A percentile compares a stretch with the other conserved stretches of the same genome.
These are phyloP conservation scores for Pyrenophora seminiperda DNA, from an alignment of 2,329 filamentous ascomycete species.

Conservation along the genomic window DNA sequence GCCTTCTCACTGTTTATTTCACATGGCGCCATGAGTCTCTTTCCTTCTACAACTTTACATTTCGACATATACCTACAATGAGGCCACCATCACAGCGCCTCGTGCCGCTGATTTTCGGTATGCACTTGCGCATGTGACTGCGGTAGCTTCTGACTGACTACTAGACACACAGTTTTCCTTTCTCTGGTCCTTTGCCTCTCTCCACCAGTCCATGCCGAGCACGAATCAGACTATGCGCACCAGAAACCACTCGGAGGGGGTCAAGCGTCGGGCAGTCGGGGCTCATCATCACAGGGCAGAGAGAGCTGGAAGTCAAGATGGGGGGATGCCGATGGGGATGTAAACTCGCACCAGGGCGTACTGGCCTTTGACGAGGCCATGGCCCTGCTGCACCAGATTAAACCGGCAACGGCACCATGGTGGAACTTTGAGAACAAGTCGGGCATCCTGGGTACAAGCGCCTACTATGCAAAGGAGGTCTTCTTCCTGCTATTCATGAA, in stretches of 20 bases:
- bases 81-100: slow-evolving; percentile 45
- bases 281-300: slow-evolving; percentile 1
- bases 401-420: slow-evolving; percentile 48
- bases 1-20: slow-evolving; percentile 16
- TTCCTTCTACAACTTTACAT: slow-evolving; percentile 17
- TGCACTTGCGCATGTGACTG: slow-evolving; percentile 13
- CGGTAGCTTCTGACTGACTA: slow-evolving; percentile 27
- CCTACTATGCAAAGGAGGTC: slow-evolving; percentile 66
- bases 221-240: slow-evolving; percentile 24
- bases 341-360: slow-evolving; percentile 25
- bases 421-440: slow-evolving; percentile 57
- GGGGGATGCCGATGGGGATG: slow-evolving; percentile 21
- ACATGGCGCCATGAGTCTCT: slow-evolving; percentile 42
- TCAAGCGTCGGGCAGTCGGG: slow-evolving; percentile 13
- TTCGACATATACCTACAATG: slow-evolving; percentile 32
- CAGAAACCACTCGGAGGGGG: slow-evolving; percentile 32
- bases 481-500: slow-evolving; percentile 71
- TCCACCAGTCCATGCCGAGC: slow-evolving; percentile 29
- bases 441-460: slow-evolving; percentile 61
- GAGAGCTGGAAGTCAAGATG: slow-evolving; percentile 29
- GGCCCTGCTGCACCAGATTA: slow-evolving; percentile 49
- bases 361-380: slow-evolving; percentile 48
- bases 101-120: slow-evolving; percentile 45
- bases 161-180: slow-evolving; percentile 36
- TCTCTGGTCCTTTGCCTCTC: slow-evolving; percentile 35